Evolutionary conservation across 2,329 filamentous ascomycete genomes (phyloP).

Genomic region (Botryosphaeria dothidea): DNA sequence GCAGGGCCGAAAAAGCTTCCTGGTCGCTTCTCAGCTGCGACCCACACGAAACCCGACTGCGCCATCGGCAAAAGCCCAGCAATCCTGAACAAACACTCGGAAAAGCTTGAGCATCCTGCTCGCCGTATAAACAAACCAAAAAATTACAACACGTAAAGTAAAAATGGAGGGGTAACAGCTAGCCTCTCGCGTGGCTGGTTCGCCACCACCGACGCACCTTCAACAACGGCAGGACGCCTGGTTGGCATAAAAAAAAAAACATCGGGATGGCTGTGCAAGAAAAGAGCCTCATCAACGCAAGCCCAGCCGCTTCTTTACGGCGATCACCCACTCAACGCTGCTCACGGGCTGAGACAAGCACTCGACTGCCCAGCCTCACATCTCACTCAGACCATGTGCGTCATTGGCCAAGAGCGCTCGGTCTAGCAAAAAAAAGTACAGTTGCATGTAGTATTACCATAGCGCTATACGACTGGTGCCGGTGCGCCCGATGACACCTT

Average conservation of each 20-base stretch:
- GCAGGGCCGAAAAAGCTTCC: too few species aligned
- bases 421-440: too few species aligned
- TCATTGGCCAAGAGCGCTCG: too few species aligned
- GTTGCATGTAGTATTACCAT: too few species aligned
- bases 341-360: background rate
- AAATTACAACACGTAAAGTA: background rate
- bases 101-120: background rate
- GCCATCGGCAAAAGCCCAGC: background rate
- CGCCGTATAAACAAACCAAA: background rate
- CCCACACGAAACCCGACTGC: background rate
- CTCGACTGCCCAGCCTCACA: background rate
- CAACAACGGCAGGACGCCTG: background rate
- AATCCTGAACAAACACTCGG: background rate
- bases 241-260: background rate
- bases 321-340: background rate
- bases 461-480: too few species aligned
- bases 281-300: constrained; percentile 7
- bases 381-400: too few species aligned
- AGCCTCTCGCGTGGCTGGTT: background rate
- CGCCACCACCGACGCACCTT: background rate
- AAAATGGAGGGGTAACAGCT: background rate
- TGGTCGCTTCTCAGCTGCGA: background rate
- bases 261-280: background rate
- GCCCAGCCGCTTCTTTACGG: background rate
- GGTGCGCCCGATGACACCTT: too few species aligned